These are phyloP conservation scores for Gorgonomyces haynaldii DNA, from an alignment of 192 early-diverging fungal species.

Conservation along the genomic window DNA sequence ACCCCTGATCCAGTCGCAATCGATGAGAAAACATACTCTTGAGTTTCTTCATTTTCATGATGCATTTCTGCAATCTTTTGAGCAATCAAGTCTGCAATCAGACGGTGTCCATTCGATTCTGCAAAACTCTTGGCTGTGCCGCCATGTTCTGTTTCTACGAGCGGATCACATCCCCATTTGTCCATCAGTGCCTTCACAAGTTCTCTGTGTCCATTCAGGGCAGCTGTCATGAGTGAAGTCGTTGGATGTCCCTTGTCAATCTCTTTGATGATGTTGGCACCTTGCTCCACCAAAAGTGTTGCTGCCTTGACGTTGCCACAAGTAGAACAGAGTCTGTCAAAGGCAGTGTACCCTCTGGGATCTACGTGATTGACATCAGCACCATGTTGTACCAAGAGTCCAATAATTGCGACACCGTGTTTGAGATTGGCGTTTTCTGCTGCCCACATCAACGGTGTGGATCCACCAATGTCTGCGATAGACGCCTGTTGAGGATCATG, in stretches of 20 bases:
- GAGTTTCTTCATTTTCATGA: no score
- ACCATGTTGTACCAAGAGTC: constrained; percentile 15
- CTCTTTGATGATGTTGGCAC: constrained; percentile 17
- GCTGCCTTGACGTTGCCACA: constrained; percentile 21
- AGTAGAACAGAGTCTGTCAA: constrained; percentile 32
- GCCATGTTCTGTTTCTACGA: constrained; percentile 19
- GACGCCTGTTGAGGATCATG: constrained; percentile 3
- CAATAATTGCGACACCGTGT: constrained; percentile 24
- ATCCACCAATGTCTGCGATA: constrained; percentile 30
- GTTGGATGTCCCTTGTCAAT: constrained; percentile 22
- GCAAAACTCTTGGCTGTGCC: constrained; percentile 25
- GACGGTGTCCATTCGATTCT: constrained; percentile 9
- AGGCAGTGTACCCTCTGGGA: constrained; percentile 20
- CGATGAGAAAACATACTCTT: no score
- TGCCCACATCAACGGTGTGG: constrained; percentile 39
- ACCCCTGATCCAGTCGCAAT: no score
- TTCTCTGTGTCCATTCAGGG: constrained; percentile 34
- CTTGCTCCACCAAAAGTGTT: constrained; percentile 16
- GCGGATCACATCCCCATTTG: constrained; percentile 23
- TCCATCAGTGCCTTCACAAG: constrained; percentile 32
- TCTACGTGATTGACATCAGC: constrained; percentile 26
- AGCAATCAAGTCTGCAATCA: constrained; percentile 14
- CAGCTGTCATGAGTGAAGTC: constrained; percentile 38
- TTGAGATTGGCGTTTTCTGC: constrained; percentile 23
- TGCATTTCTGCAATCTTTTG: background rate